Evolutionary conservation across 1,139 yeast species (phyloP).

Genomic region (Hyphopichia buzzinii): DNA sequence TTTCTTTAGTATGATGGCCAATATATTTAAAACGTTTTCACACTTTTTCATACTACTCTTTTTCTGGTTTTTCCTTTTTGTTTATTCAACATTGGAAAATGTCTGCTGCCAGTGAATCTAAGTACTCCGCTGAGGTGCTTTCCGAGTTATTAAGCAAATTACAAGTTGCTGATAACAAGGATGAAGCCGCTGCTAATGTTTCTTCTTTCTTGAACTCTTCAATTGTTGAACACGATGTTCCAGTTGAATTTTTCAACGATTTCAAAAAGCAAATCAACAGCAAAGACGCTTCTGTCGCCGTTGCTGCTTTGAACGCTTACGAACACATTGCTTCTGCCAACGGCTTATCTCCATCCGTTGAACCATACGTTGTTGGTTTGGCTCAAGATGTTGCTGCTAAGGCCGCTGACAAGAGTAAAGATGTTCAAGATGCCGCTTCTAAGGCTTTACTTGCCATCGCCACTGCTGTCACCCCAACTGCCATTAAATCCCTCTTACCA

Average conservation of each 20-base stretch:
- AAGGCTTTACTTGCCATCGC: conserved; percentile 77
- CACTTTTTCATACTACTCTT: conserved; percentile 1
- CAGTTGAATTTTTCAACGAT: conserved; percentile 79
- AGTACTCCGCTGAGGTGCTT: conserved; percentile 77
- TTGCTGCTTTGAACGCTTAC: conserved; percentile 83
- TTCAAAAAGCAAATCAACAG: conserved; percentile 72
- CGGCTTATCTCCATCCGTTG: conserved; percentile 86
- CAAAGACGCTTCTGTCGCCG: conserved; percentile 62
- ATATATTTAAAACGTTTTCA: conserved; percentile 2
- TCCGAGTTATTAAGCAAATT: conserved; percentile 91
- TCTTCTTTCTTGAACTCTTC: conserved; percentile 94
- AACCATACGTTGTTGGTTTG: conserved; percentile 86
- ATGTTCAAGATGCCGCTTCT: conserved; percentile 66
- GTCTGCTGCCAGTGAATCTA: conserved; percentile 66
- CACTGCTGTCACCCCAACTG: conserved; percentile 83
- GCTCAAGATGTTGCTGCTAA: conserved; percentile 67
- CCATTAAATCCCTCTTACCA: conserved; percentile 89
- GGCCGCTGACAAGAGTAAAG: conserved; percentile 89
- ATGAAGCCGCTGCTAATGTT: conserved; percentile 84
- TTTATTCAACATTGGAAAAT: conserved; percentile 32
- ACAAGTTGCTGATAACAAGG: conserved; percentile 88
- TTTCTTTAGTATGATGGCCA: conserved; percentile 2
- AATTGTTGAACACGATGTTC: conserved; percentile 98
- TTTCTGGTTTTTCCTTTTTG: conserved; percentile 19
- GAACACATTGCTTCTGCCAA: conserved; percentile 78